Evolutionary conservation across 129 eudicot species (phyloP), one percentile per base, ranked within the genome.

Genomic region (Artemisia argyi): DNA sequence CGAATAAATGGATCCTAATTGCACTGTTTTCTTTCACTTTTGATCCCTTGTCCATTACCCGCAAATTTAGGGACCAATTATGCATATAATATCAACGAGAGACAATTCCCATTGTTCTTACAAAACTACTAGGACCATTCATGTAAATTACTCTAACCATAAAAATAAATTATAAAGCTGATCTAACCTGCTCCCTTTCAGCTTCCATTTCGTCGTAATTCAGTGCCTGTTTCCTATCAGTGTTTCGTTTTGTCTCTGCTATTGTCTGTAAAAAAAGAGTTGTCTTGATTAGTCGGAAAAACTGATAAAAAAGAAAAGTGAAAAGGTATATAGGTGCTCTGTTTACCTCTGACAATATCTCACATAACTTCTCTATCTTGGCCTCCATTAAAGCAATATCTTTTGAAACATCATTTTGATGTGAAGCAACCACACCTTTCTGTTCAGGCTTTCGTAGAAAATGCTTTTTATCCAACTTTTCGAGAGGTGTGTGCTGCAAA

Each of bases 141-240:
- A 14, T n/a, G 19, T n/a, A 46, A 5, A 54, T 50, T 61, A 60
- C 48, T 59, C 35, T 6, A 42, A 48, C 5, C 17, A 76, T 72
- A 59, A 12, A 15, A 30, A 3, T 28, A 15, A 48, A 44, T 42
- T 14, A 73, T 24, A 55, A 52, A 77, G 55, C 47, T 14, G n/a
- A 19, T 4, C 61, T 69, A 73, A 90, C 99, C 86, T 94, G 97
- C 78, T 94, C 97, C 39, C 97, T 86, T 73, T 39, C 46, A 39
- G 46, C 46, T 39, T 90, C 96, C 81, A 94, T 83, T 81, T 94
- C 99, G 80, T 90, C 97, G 2, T 84, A 88, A 28, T 87, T 91
- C 85, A 86, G 82, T 74, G 95, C 97, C 79, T 95, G 97, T 71
- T 95, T 95, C 88, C 91, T 95, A 89, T 82, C 91, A 48, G 82